Conservation (phyloP, 176 grass and related monocot species). For the Oryza officinalis region DNA sequence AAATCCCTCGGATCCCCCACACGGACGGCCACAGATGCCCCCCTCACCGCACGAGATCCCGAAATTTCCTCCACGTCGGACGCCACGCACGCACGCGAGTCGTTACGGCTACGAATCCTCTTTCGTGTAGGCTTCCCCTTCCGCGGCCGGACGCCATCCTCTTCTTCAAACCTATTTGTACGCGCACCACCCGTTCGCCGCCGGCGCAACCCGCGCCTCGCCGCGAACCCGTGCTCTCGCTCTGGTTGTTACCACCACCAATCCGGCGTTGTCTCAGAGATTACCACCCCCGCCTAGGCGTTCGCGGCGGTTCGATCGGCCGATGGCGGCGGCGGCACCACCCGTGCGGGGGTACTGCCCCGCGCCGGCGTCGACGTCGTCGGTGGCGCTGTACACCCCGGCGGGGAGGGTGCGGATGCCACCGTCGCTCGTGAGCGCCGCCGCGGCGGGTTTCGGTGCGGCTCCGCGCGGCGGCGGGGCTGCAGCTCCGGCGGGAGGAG, state of each 20-base stretch:
- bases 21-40: rapidly evolving
- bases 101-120: conserved; percentile 36
- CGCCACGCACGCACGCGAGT: conserved; percentile 33
- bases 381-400: neutral
- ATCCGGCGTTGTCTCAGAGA: neutral
- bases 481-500: conserved; percentile 23
- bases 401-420: neutral
- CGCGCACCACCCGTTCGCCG: conserved; percentile 45
- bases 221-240: neutral
- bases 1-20: rapidly evolving
- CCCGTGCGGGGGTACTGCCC: conserved; percentile 36
- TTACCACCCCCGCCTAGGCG: neutral
- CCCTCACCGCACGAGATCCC: neutral
- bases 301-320: conserved; percentile 12
- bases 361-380: conserved; percentile 32
- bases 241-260: neutral
- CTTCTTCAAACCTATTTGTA: conserved; percentile 38
- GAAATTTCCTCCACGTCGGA: neutral
- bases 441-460: neutral
- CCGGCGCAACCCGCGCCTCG: conserved; percentile 27
- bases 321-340: conserved; percentile 32
- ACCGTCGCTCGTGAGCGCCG: neutral
- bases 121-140: conserved; percentile 31
- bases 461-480: conserved; percentile 13
- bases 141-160: neutral